phyloP scores from a whole-genome alignment of 2,329 filamentous ascomycete species.

The Fusarium sp. region DNA sequence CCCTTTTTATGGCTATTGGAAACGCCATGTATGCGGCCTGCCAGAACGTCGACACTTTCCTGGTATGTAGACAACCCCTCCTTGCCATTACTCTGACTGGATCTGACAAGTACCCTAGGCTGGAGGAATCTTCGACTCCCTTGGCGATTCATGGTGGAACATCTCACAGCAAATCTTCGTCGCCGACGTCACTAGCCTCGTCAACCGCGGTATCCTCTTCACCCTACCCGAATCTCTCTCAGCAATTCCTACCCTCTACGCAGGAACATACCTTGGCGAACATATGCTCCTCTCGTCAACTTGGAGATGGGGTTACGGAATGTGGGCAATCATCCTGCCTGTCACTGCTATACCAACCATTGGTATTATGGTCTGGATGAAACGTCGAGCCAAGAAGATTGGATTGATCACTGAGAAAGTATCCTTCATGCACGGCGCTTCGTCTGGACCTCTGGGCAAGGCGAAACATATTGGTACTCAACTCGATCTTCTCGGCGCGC shows the following conservation, averaged over 20 bases:
- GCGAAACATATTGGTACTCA: conserved; percentile 13
- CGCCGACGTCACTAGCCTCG: conserved; percentile 36
- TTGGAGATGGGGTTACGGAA: conserved; percentile 42
- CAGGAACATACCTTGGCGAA: conserved; percentile 39
- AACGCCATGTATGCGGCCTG: conserved; percentile 40
- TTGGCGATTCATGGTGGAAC: conserved; percentile 40
- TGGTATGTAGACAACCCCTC: conserved; percentile 1
- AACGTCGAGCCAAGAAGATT: conserved; percentile 13
- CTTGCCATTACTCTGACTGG: accelerated
- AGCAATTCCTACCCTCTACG: conserved; percentile 38
- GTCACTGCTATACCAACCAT: conserved; percentile 35
- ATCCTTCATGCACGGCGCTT: conserved; percentile 14
- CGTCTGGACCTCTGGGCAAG: neutral
- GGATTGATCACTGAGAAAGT: conserved; percentile 18
- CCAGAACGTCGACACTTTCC: conserved; percentile 35
- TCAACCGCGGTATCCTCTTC: conserved; percentile 39
- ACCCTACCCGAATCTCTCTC: conserved; percentile 38
- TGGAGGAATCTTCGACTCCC: conserved; percentile 38
- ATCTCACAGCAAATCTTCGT: conserved; percentile 42
- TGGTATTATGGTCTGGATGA: conserved; percentile 40
- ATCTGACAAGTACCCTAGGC: conserved; percentile 16
- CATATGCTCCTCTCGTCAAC: conserved; percentile 24
- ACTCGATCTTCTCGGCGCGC: conserved; percentile 29
- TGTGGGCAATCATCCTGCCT: conserved; percentile 30
- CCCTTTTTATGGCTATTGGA: conserved; percentile 29